Percentiles rank a stretch among this genome's conserved stretches.
Evolutionary conservation across 1,139 yeast species (phyloP).

Genomic region (Candida mesenterica): DNA sequence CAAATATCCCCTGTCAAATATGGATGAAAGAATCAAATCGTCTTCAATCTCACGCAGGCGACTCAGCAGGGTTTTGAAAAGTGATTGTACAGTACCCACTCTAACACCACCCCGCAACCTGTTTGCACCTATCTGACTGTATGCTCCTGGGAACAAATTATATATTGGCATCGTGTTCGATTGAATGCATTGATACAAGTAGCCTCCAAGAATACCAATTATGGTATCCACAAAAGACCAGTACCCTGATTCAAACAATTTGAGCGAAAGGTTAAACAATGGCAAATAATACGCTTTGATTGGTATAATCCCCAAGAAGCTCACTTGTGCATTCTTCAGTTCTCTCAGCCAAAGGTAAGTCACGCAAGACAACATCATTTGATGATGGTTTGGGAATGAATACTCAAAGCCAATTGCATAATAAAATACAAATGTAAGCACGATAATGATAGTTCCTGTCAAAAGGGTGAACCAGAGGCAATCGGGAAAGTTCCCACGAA

Average conservation of each 20-base stretch:
- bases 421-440: constrained; percentile 25
- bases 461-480: constrained; percentile 54
- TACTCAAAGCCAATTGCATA: constrained; percentile 20
- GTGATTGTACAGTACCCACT: constrained; percentile 27
- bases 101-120: constrained; percentile 19
- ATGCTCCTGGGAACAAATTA: constrained; percentile 46
- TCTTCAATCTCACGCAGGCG: neutral
- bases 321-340: constrained; percentile 49
- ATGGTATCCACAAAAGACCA: constrained; percentile 38
- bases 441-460: constrained; percentile 44
- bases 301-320: constrained; percentile 52
- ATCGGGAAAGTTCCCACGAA: constrained; percentile 53
- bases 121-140: constrained; percentile 21
- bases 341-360: constrained; percentile 61
- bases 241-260: constrained; percentile 45
- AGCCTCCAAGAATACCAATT: constrained; percentile 54
- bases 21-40: constrained; percentile 32
- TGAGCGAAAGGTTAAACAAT: constrained; percentile 49
- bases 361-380: constrained; percentile 49
- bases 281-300: constrained; percentile 61
- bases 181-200: constrained; percentile 59
- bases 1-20: constrained; percentile 44
- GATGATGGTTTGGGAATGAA: constrained; percentile 27
- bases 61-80: neutral
- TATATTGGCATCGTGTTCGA: constrained; percentile 49